Percentiles rank a stretch among this genome's conserved stretches.
Conservation (phyloP, 1,284 basidiomycete species). For the Puccinia sorghi region DNA sequence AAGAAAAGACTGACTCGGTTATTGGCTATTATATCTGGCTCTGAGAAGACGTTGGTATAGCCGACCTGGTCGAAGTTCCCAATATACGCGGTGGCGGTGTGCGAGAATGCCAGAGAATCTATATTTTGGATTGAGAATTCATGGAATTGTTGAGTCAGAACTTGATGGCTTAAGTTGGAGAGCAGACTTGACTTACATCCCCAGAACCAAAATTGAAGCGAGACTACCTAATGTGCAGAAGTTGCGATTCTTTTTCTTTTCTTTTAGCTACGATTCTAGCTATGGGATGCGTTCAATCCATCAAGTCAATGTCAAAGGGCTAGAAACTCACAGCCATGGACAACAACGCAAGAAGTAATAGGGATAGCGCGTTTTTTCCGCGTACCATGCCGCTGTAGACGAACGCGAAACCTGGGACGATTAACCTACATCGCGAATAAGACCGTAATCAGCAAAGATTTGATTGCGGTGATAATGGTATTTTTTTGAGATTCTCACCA, state of each 20-base stretch:
- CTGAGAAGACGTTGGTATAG: slow-evolving; percentile 69
- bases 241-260: slow-evolving; percentile 62
- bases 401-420: slow-evolving; percentile 62
- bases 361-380: slow-evolving; percentile 65
- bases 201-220: slow-evolving; percentile 67
- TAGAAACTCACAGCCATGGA: slow-evolving; percentile 55
- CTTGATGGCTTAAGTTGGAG: not conserved
- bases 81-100: slow-evolving; percentile 67
- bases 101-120: slow-evolving; percentile 61
- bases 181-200: slow-evolving; percentile 51
- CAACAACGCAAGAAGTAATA: slow-evolving; percentile 62
- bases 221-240: slow-evolving; percentile 69
- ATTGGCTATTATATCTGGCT: slow-evolving; percentile 70
- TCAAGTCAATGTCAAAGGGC: not conserved
- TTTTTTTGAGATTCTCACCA: slow-evolving; percentile 58
- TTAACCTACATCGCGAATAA: slow-evolving; percentile 23
- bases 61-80: slow-evolving; percentile 68
- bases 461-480: not conserved
- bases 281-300: slow-evolving; percentile 4
- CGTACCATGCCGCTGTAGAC: slow-evolving; percentile 84
- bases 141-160: too few relatives aligned
- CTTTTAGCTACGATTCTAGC: not conserved
- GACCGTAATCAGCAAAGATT: not conserved
- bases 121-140: not conserved
- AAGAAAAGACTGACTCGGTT: slow-evolving; percentile 60